Conservation (phyloP, 2,329 filamentous ascomycete species). For the Fusarium coicis region DNA sequence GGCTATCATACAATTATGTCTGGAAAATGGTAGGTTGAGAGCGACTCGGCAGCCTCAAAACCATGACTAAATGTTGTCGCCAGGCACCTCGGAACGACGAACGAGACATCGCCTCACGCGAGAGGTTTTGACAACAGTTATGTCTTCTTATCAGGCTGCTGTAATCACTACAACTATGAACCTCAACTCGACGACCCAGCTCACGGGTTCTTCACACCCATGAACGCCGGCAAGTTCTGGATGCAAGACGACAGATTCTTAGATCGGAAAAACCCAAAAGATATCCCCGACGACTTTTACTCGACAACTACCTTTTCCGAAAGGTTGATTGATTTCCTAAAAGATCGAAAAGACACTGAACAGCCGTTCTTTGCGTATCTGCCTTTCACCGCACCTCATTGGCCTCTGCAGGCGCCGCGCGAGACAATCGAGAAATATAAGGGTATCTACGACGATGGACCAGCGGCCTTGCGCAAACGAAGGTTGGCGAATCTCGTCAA, state of each 20-base stretch:
- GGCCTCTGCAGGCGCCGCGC: slow-evolving; percentile 69
- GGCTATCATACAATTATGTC: slow-evolving; percentile 11
- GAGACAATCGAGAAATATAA: slow-evolving; percentile 66
- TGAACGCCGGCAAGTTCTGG: slow-evolving; percentile 46
- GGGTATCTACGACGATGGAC: slow-evolving; percentile 68
- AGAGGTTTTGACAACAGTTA: slow-evolving; percentile 56
- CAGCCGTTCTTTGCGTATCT: slow-evolving; percentile 44
- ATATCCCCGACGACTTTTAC: slow-evolving; percentile 62
- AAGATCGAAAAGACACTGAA: slow-evolving; percentile 45
- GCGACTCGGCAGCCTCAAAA: neutral
- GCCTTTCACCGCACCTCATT: slow-evolving; percentile 69
- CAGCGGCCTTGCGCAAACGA: slow-evolving; percentile 56
- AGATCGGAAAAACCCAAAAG: slow-evolving; percentile 37
- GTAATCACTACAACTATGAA: slow-evolving; percentile 57
- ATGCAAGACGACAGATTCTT: slow-evolving; percentile 55
- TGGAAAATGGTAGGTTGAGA: slow-evolving; percentile 8
- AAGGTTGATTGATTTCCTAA: slow-evolving; percentile 62
- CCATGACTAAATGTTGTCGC: neutral
- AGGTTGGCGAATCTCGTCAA: slow-evolving; percentile 58
- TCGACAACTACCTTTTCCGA: slow-evolving; percentile 63
- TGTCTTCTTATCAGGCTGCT: slow-evolving; percentile 59
- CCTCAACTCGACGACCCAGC: slow-evolving; percentile 34
- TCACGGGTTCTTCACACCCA: slow-evolving; percentile 35
- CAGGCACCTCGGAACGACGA: slow-evolving; percentile 31
- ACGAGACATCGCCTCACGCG: slow-evolving; percentile 18